Evolutionary conservation across 2,329 filamentous ascomycete species (phyloP).

Genomic region (Xylaria sp.): DNA sequence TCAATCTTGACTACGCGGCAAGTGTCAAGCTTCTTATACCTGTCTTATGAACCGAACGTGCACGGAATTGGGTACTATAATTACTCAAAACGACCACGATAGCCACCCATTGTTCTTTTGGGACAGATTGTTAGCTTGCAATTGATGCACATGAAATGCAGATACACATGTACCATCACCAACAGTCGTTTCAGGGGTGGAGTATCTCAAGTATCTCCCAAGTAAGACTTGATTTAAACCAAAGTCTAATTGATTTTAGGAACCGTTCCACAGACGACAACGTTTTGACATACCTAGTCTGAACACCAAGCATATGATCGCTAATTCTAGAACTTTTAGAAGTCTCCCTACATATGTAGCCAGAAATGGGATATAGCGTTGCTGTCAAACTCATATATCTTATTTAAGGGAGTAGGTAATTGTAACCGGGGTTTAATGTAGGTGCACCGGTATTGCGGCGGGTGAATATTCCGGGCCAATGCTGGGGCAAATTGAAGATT

Average conservation of each 20-base stretch:
- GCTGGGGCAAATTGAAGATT: background rate
- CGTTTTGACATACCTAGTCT: background rate
- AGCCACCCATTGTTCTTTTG: too few species aligned
- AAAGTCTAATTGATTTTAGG: background rate
- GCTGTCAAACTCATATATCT: background rate
- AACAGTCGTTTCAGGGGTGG: background rate
- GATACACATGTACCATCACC: background rate
- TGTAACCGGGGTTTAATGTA: background rate
- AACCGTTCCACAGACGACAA: background rate
- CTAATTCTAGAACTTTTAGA: background rate
- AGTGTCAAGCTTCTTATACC: too few species aligned
- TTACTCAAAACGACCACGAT: too few species aligned
- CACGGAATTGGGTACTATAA: too few species aligned
- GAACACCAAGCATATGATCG: background rate
- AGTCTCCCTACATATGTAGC: background rate
- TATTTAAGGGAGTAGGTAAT: background rate
- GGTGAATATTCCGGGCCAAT: slow-evolving; percentile 28
- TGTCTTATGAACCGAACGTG: too few species aligned
- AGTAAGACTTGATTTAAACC: background rate
- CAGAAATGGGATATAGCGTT: background rate
- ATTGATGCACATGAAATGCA: background rate
- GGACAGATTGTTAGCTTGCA: background rate
- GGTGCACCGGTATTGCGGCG: slow-evolving; percentile 27
- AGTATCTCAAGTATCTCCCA: background rate
- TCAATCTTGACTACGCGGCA: too few species aligned